Percentiles rank a stretch among this genome's conserved stretches.
phyloP scores from a whole-genome alignment of 352 stramenopile genomes.

The Peronospora farinosa region DNA sequence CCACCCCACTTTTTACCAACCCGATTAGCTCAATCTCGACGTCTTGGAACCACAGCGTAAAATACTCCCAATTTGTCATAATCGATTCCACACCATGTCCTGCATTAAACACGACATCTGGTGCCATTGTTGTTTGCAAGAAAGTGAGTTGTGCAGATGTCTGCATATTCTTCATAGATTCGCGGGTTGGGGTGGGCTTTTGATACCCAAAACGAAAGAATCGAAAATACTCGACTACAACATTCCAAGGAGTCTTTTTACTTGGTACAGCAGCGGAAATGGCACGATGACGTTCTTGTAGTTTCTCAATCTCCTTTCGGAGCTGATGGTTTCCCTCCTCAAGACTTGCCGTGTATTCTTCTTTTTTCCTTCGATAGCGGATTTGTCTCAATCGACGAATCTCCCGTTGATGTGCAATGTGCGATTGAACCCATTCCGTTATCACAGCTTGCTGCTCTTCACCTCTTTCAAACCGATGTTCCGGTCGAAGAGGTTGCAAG shows the following conservation, averaged over 20 bases:
- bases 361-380: constrained; percentile 20
- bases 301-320: constrained; percentile 7
- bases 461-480: constrained; percentile 6
- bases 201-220: constrained; percentile 17
- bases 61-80: constrained; percentile 11
- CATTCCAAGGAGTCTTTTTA: constrained; percentile 16
- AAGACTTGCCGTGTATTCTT: constrained; percentile 7
- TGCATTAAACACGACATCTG: constrained; percentile 9
- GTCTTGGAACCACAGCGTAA: constrained; percentile 11
- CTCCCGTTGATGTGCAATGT: constrained; percentile 11
- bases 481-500: not conserved
- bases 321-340: constrained; percentile 1
- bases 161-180: not conserved
- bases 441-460: constrained; percentile 2
- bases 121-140: constrained; percentile 3
- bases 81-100: constrained; percentile 7
- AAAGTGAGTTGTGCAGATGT: constrained; percentile 10
- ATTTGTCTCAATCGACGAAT: constrained; percentile 18
- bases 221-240: constrained; percentile 23
- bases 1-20: not conserved
- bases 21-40: constrained; percentile 10
- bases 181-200: too few relatives aligned
- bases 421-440: constrained; percentile 6
- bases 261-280: constrained; percentile 2
- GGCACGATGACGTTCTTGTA: constrained; percentile 11